Conservation (phyloP, 2,329 filamentous ascomycete species). For the Colletotrichum sp. region DNA sequence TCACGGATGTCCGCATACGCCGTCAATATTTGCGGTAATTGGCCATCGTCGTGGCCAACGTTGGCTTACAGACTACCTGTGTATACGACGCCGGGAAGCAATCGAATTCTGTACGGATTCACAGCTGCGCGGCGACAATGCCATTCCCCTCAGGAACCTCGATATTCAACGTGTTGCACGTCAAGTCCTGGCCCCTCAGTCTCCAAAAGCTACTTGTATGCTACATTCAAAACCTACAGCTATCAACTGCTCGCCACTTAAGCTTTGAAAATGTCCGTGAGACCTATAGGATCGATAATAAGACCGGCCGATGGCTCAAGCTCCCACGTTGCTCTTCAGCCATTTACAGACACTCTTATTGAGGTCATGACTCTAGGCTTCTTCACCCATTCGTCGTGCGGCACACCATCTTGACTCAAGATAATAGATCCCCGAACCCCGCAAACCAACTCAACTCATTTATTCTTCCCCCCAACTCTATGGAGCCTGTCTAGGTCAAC, state of each 20-base stretch:
- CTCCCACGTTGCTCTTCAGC: neutral
- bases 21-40: neutral
- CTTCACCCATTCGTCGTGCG: neutral
- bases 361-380: neutral
- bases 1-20: constrained; percentile 4
- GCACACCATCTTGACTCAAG: neutral
- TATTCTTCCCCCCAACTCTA: neutral
- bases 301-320: neutral
- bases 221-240: constrained; percentile 1
- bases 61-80: neutral
- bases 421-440: neutral
- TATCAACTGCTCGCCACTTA: constrained; percentile 7
- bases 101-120: neutral
- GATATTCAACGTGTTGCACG: neutral
- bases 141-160: neutral
- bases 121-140: neutral
- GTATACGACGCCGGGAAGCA: neutral
- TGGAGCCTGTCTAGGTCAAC: neutral
- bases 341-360: neutral
- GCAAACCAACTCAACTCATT: neutral
- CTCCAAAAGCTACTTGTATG: neutral
- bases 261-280: constrained; percentile 11
- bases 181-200: neutral
- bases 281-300: neutral
- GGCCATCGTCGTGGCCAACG: neutral